These are phyloP conservation scores for Monilinia vaccinii-corymbosi DNA, from an alignment of 2,329 filamentous ascomycete genomes.

Conservation along the genomic window DNA sequence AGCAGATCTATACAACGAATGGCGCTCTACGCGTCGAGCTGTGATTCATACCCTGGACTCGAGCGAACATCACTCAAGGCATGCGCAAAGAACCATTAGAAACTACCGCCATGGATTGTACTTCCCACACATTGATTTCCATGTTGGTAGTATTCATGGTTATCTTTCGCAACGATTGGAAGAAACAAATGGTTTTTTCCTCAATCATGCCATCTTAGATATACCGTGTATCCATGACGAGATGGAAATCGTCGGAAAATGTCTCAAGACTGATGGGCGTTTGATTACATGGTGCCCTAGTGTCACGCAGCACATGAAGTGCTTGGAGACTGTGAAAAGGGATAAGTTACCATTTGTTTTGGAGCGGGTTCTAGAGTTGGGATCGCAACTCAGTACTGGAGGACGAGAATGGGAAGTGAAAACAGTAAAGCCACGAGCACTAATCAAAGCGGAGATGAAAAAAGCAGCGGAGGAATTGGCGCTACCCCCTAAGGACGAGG, in stretches of 20 bases:
- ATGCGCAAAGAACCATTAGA: conserved; percentile 55
- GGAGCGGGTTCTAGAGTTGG: conserved; percentile 52
- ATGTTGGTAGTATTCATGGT: conserved; percentile 54
- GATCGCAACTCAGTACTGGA: conserved; percentile 37
- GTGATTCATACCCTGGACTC: conserved; percentile 69
- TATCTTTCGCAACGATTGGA: conserved; percentile 49
- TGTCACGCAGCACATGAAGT: conserved; percentile 67
- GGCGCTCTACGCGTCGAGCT: conserved; percentile 43
- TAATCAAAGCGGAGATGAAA: conserved; percentile 16
- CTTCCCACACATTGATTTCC: conserved; percentile 61
- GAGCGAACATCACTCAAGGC: conserved; percentile 49
- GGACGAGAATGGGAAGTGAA: conserved; percentile 58
- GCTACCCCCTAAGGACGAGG: not conserved
- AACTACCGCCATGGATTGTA: conserved; percentile 65
- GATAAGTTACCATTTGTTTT: conserved; percentile 44
- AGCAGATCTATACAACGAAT: conserved; percentile 16
- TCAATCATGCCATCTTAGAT: conserved; percentile 65
- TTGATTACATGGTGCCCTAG: conserved; percentile 67
- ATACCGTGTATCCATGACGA: conserved; percentile 53
- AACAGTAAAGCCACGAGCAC: conserved; percentile 31
- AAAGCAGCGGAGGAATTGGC: not conserved
- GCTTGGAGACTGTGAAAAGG: conserved; percentile 44
- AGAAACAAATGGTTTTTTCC: conserved; percentile 45
- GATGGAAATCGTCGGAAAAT: conserved; percentile 41
- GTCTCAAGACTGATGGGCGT: conserved; percentile 53